These are phyloP conservation scores for Dendrothele bispora DNA, from an alignment of 768 basidiomycete species.

Conservation along the genomic window DNA sequence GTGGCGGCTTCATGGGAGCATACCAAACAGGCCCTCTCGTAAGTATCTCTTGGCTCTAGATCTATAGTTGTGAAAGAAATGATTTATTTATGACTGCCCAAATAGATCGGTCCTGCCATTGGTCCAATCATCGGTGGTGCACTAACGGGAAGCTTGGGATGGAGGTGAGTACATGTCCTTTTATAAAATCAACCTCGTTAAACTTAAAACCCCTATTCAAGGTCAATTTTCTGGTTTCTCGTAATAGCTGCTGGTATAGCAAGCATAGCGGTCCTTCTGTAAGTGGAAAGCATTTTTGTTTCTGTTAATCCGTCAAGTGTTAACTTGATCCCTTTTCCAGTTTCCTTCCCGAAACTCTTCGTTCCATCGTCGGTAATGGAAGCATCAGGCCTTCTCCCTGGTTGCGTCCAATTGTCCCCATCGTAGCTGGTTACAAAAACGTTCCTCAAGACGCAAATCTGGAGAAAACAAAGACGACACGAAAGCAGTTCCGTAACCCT, in stretches of 20 bases:
- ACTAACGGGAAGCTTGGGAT: slow-evolving; percentile 57
- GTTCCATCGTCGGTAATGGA: slow-evolving; percentile 55
- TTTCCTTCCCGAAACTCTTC: slow-evolving; percentile 54
- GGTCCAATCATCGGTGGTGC: slow-evolving; percentile 63
- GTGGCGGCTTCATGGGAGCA: slow-evolving; percentile 75
- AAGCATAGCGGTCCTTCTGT: slow-evolving; percentile 50
- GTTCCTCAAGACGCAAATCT: slow-evolving; percentile 31
- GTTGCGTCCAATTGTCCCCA: slow-evolving; percentile 56
- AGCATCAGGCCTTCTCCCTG: slow-evolving; percentile 44
- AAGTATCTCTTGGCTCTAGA: not conserved
- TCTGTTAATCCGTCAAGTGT: slow-evolving; percentile 32
- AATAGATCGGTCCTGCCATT: slow-evolving; percentile 62
- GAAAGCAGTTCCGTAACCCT: slow-evolving; percentile 58
- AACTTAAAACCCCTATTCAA: slow-evolving; percentile 17
- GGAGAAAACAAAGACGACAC: slow-evolving; percentile 39
- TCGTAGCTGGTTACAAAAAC: slow-evolving; percentile 32
- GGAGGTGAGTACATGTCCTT: slow-evolving; percentile 45
- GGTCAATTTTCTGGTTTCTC: slow-evolving; percentile 66
- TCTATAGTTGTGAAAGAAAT: slow-evolving; percentile 10
- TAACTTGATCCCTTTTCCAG: slow-evolving; percentile 38
- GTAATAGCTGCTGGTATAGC: slow-evolving; percentile 47
- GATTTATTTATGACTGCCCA: too few relatives aligned
- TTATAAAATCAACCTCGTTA: slow-evolving; percentile 3
- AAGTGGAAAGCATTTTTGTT: slow-evolving; percentile 17
- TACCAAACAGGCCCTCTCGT: slow-evolving; percentile 67